Percentiles rank a stretch among this genome's conserved stretches.
These are phyloP conservation scores for Sordariomycetes sp. DNA, from an alignment of 2,329 filamentous ascomycete genomes.

Conservation along the genomic window DNA sequence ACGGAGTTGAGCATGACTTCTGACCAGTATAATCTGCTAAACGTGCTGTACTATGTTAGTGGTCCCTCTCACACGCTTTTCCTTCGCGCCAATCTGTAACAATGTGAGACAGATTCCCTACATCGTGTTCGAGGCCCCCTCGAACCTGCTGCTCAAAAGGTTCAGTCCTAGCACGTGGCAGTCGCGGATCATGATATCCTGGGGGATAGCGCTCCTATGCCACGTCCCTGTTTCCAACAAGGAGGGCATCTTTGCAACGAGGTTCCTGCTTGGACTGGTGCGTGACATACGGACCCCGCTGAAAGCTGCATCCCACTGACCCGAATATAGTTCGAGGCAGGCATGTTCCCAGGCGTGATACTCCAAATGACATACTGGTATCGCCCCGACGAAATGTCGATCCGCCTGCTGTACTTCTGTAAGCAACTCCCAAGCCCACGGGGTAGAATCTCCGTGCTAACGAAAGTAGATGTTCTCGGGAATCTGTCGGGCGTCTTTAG, in stretches of 20 bases:
- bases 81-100: not conserved
- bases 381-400: slow-evolving; percentile 29
- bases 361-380: slow-evolving; percentile 33
- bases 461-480: slow-evolving; percentile 14
- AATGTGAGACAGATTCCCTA: slow-evolving; percentile 17
- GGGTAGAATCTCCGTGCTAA: not conserved
- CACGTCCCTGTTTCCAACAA: slow-evolving; percentile 22
- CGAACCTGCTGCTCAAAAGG: slow-evolving; percentile 23
- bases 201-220: slow-evolving; percentile 19
- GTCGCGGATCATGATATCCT: slow-evolving; percentile 24
- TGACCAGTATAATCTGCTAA: slow-evolving; percentile 24
- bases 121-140: slow-evolving; percentile 23
- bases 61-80: not conserved
- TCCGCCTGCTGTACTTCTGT: slow-evolving; percentile 31
- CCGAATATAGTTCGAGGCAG: slow-evolving; percentile 19
- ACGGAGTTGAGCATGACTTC: slow-evolving; percentile 22
- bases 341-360: slow-evolving; percentile 26
- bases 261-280: slow-evolving; percentile 23
- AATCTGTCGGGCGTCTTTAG: slow-evolving; percentile 25
- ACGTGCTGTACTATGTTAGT: slow-evolving; percentile 23
- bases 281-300: slow-evolving; percentile 24
- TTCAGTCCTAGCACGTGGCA: slow-evolving; percentile 25
- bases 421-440: slow-evolving; percentile 10
- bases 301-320: not conserved
- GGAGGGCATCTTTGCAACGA: slow-evolving; percentile 19